Percentiles rank a stretch among this genome's conserved stretches.
Conservation (phyloP, 352 stramenopile species). For the Elongisporangium senticosum region DNA sequence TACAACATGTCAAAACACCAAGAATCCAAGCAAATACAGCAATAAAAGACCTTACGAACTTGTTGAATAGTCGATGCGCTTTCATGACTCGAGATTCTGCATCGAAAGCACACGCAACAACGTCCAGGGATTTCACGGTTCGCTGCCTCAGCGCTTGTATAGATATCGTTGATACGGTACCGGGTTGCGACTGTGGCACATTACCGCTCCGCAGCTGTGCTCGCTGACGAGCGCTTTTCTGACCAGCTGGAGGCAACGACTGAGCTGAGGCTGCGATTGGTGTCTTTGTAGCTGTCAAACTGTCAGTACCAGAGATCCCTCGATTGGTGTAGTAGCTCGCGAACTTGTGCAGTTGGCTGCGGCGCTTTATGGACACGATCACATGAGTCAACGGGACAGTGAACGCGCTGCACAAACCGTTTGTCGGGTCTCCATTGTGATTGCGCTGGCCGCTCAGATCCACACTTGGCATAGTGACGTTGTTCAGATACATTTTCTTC, state of each 20-base stretch:
- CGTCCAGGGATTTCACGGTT: constrained; percentile 8
- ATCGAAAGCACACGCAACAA: constrained; percentile 37
- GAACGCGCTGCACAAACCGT: constrained; percentile 9
- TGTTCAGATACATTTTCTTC: constrained; percentile 58
- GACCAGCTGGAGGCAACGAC: constrained; percentile 1
- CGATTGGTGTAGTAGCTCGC: constrained; percentile 60
- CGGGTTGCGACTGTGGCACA: background rate
- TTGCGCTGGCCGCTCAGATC: background rate
- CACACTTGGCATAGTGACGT: constrained; percentile 12
- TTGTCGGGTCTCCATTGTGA: background rate
- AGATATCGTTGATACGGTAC: background rate
- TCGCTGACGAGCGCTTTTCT: background rate
- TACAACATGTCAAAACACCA: background rate
- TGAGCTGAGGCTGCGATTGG: background rate
- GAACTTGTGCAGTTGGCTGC: constrained; percentile 60
- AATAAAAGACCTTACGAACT: constrained; percentile 7
- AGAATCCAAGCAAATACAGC: too few species aligned
- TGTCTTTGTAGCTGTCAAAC: constrained; percentile 20
- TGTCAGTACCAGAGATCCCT: constrained; percentile 54
- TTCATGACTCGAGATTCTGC: constrained; percentile 13
- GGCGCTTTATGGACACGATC: constrained; percentile 66
- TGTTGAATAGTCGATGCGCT: constrained; percentile 7
- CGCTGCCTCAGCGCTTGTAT: constrained; percentile 15
- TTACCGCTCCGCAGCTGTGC: background rate
- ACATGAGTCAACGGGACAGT: constrained; percentile 63